Percentiles rank a stretch among this genome's conserved stretches.
Conservation (phyloP, 164 flowering plant species). For the Berberis thunbergii region DNA sequence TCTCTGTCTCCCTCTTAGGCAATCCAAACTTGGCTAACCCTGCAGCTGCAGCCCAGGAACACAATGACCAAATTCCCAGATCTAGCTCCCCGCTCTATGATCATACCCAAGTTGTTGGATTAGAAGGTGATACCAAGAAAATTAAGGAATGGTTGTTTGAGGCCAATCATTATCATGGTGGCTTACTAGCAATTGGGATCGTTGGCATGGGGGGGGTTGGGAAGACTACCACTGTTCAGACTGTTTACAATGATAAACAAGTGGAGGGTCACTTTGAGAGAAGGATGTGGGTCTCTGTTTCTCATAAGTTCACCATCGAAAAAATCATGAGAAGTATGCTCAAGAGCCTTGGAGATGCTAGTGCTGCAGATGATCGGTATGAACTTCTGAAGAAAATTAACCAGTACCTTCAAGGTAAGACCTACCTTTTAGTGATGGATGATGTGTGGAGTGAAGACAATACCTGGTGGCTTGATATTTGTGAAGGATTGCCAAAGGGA, state of each 20-base stretch:
- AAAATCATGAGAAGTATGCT: slow-evolving; percentile 40
- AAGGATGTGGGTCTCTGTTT: slow-evolving; percentile 47
- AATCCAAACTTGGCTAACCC: background rate
- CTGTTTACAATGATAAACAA: slow-evolving; percentile 28
- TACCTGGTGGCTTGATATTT: slow-evolving; percentile 33
- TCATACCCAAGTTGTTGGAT: slow-evolving; percentile 37
- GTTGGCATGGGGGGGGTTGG: slow-evolving; percentile 62
- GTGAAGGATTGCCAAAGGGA: slow-evolving; percentile 31
- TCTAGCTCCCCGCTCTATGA: slow-evolving; percentile 39
- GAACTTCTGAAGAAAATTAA: slow-evolving; percentile 33
- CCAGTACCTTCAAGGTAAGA: slow-evolving; percentile 32
- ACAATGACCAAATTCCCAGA: slow-evolving; percentile 12
- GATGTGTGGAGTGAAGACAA: slow-evolving; percentile 36
- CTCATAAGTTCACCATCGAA: slow-evolving; percentile 31
- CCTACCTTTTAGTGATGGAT: slow-evolving; percentile 46
- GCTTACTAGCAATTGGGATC: slow-evolving; percentile 23
- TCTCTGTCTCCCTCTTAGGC: slow-evolving; percentile 2
- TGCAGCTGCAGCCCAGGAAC: slow-evolving; percentile 1
- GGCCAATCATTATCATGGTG: slow-evolving; percentile 8
- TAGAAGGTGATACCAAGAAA: slow-evolving; percentile 35
- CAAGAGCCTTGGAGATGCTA: slow-evolving; percentile 27
- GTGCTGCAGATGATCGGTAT: slow-evolving; percentile 22
- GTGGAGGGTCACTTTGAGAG: slow-evolving; percentile 27
- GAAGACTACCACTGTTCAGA: slow-evolving; percentile 43
- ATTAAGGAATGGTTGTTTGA: slow-evolving; percentile 32